Evolutionary conservation across 192 early-diverging fungal genomes (phyloP).

Genomic region (Chytriomyces sp.): DNA sequence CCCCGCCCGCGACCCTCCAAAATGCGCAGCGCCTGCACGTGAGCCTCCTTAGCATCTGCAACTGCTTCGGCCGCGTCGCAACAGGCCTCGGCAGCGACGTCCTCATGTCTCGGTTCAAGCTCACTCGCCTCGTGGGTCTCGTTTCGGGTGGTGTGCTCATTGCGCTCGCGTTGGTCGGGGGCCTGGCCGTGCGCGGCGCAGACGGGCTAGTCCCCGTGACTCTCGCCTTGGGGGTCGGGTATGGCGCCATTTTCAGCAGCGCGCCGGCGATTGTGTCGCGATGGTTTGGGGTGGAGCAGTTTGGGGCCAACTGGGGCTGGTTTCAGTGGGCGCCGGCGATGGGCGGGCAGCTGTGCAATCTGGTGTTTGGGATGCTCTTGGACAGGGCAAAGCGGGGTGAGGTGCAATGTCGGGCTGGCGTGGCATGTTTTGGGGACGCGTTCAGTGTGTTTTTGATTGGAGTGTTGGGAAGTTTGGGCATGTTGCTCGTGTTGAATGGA

Average conservation of each 20-base stretch:
- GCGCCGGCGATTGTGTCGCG: conserved; percentile 42
- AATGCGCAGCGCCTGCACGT: conserved; percentile 39
- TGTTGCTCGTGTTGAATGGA: conserved; percentile 25
- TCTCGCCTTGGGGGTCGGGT: conserved; percentile 35
- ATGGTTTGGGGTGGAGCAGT: conserved; percentile 39
- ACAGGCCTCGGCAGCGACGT: conserved; percentile 39
- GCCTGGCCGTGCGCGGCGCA: neutral
- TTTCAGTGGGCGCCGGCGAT: conserved; percentile 44
- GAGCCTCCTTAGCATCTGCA: conserved; percentile 38
- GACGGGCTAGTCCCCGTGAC: conserved; percentile 1
- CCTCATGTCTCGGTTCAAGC: neutral
- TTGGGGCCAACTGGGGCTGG: conserved; percentile 43
- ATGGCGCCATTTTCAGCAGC: conserved; percentile 39
- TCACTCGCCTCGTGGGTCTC: conserved; percentile 26
- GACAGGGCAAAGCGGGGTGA: conserved; percentile 17
- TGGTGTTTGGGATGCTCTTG: conserved; percentile 40
- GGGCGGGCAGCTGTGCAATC: conserved; percentile 44
- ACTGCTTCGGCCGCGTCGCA: conserved; percentile 41
- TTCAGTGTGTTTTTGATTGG: conserved; percentile 21
- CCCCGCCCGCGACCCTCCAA: conserved; percentile 6
- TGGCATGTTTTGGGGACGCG: conserved; percentile 32
- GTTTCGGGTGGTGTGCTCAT: conserved; percentile 20
- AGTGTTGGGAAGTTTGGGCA: neutral
- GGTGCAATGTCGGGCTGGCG: conserved; percentile 15
- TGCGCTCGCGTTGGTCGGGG: neutral